Conservation (phyloP, 805 yeast species). For the Monosporozyma unispora region DNA sequence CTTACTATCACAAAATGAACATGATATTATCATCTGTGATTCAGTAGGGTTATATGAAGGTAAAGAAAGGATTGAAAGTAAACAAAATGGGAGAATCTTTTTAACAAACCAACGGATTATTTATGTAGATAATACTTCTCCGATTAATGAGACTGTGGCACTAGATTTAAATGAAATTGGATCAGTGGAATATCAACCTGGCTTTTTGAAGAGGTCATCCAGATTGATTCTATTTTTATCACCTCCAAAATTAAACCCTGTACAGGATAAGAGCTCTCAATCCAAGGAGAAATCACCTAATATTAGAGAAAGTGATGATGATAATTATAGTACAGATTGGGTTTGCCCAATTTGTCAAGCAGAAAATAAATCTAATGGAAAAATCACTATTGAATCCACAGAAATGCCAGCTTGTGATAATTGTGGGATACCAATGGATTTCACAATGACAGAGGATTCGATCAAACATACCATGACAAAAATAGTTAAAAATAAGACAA, state of each 20-base stretch:
- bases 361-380: constrained; percentile 4
- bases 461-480: constrained; percentile 10
- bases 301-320: background rate
- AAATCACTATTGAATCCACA: constrained; percentile 1
- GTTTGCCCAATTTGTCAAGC: constrained; percentile 69
- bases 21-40: constrained; percentile 43
- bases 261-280: background rate
- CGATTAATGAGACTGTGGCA: constrained; percentile 37
- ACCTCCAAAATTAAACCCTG: background rate
- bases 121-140: constrained; percentile 50
- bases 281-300: constrained; percentile 2
- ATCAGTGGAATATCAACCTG: constrained; percentile 34
- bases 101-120: constrained; percentile 66
- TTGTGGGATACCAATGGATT: constrained; percentile 51
- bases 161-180: constrained; percentile 38
- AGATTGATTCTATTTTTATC: constrained; percentile 45
- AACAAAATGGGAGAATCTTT: constrained; percentile 71
- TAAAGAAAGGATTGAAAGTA: constrained; percentile 47
- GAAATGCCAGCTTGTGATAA: constrained; percentile 42
- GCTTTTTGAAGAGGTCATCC: constrained; percentile 72
- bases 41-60: constrained; percentile 75
- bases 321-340: constrained; percentile 40
- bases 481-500: background rate
- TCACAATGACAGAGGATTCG: constrained; percentile 30
- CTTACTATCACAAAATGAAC: constrained; percentile 37